These are phyloP conservation scores for Mycena albidolilacea DNA, from an alignment of 768 basidiomycete genomes.

Conservation along the genomic window DNA sequence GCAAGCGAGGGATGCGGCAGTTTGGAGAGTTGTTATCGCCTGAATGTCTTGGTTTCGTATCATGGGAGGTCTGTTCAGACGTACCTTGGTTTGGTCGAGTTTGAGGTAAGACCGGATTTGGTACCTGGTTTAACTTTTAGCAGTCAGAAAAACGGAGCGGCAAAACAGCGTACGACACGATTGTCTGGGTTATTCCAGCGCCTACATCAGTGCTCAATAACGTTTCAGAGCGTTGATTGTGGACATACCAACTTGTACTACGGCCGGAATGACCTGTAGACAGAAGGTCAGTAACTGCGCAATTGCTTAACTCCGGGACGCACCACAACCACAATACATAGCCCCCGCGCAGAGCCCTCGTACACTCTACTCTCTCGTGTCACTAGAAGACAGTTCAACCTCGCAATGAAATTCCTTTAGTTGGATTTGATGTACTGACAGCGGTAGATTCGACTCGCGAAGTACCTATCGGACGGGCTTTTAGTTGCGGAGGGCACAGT, in stretches of 20 bases:
- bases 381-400: too few species aligned
- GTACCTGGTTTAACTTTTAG: too few species aligned
- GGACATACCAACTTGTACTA: constrained; percentile 25
- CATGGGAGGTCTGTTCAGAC: too few species aligned
- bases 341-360: too few species aligned
- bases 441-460: constrained; percentile 14
- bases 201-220: neutral
- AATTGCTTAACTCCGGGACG: constrained; percentile 8
- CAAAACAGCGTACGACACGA: constrained; percentile 5
- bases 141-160: too few species aligned
- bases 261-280: constrained; percentile 14
- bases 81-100: constrained; percentile 30
- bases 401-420: neutral
- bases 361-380: neutral
- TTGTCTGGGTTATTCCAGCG: constrained; percentile 29
- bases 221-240: neutral
- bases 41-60: neutral
- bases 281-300: neutral
- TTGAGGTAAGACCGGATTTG: constrained; percentile 23
- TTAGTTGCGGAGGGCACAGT: neutral
- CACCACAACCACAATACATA: neutral
- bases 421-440: neutral
- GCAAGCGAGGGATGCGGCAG: constrained; percentile 30
- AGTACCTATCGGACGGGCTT: neutral
- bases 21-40: constrained; percentile 33